These are phyloP conservation scores for Podaxis pistillaris DNA, from an alignment of 768 basidiomycete genomes.

Conservation along the genomic window DNA sequence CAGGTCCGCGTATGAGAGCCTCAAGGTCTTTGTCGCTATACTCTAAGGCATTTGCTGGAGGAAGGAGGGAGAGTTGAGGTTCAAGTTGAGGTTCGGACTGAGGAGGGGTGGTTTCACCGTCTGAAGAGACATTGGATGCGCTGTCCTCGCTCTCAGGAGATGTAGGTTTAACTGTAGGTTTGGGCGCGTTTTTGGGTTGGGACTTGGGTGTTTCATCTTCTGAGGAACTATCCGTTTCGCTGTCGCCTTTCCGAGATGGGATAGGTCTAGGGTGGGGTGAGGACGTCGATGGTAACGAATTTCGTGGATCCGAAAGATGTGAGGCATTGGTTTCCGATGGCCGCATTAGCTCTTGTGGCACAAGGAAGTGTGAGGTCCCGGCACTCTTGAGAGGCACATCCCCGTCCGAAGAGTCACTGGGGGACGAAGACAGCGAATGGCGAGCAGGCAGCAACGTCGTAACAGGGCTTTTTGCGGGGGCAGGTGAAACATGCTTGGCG, in stretches of 20 bases:
- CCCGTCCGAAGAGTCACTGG: neutral
- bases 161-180: neutral
- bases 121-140: neutral
- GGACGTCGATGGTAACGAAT: neutral
- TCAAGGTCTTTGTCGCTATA: conserved; percentile 34
- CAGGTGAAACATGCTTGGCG: neutral
- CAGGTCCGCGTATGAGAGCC: conserved; percentile 39
- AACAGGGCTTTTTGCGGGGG: neutral
- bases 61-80: neutral
- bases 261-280: neutral
- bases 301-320: neutral
- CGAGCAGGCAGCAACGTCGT: conserved; percentile 3
- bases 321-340: neutral
- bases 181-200: too few species aligned
- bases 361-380: neutral
- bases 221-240: neutral
- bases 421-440: neutral
- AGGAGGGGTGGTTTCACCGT: neutral
- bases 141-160: neutral
- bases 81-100: neutral
- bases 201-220: neutral
- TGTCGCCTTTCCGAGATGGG: neutral
- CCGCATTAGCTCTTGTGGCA: neutral
- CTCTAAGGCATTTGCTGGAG: conserved; percentile 16
- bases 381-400: conserved; percentile 1